A percentile compares a stretch with the other conserved stretches of the same genome.
phyloP scores from a whole-genome alignment of 768 basidiomycete species.

The Suillus bovinus region DNA sequence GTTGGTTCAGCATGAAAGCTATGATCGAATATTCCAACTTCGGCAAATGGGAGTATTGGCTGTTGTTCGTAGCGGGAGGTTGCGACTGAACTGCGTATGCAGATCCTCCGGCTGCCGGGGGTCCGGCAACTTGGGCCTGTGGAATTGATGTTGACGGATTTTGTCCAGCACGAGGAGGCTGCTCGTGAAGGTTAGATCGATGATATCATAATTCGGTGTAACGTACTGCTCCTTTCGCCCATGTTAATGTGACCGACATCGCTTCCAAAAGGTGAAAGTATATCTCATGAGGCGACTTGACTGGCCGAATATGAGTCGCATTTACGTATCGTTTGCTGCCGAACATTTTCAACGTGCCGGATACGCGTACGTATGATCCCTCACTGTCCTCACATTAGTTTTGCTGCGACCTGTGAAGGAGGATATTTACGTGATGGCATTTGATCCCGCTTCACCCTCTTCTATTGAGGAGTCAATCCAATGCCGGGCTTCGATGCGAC shows the following conservation, averaged over 20 bases:
- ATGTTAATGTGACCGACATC: constrained; percentile 63
- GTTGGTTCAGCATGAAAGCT: constrained; percentile 54
- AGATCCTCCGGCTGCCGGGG: constrained; percentile 25
- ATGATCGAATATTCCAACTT: constrained; percentile 64
- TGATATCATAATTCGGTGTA: background rate
- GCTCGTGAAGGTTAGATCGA: constrained; percentile 1
- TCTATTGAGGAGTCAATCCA: constrained; percentile 74
- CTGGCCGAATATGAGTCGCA: constrained; percentile 66
- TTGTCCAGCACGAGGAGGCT: constrained; percentile 38
- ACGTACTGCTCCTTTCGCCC: constrained; percentile 68
- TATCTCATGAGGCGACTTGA: constrained; percentile 73
- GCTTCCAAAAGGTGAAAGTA: constrained; percentile 82
- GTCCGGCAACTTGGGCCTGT: constrained; percentile 5
- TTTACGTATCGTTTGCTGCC: constrained; percentile 81
- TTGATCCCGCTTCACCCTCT: constrained; percentile 29
- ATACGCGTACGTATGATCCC: constrained; percentile 75
- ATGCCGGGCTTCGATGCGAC: constrained; percentile 70
- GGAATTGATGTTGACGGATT: constrained; percentile 16
- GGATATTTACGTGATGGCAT: background rate
- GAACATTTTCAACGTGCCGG: constrained; percentile 82
- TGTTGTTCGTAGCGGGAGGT: constrained; percentile 28
- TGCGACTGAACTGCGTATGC: constrained; percentile 44
- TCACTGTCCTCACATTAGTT: constrained; percentile 45
- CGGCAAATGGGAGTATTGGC: constrained; percentile 58
- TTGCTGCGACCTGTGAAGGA: background rate